Evolutionary conservation across 2,329 filamentous ascomycete genomes (phyloP).

Genomic region (Sporothrix protearum): DNA sequence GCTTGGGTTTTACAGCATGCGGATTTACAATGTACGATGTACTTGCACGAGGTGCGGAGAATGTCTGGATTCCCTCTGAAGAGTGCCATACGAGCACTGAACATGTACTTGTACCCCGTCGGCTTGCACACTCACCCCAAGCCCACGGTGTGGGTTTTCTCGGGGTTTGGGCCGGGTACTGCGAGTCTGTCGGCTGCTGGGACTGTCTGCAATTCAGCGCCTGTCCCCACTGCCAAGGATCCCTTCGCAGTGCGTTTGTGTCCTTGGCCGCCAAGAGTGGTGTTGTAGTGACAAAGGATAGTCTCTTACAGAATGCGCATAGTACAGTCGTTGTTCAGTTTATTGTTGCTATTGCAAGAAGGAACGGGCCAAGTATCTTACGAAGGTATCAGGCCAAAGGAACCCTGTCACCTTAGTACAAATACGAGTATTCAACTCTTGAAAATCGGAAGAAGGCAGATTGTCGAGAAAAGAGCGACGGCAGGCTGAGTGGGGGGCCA

Average conservation of each 20-base stretch:
- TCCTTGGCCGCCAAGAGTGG: background rate
- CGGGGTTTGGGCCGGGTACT: constrained; percentile 21
- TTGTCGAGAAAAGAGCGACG: background rate
- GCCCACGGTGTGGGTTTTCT: constrained; percentile 25
- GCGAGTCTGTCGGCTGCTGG: background rate
- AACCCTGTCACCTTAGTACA: too few species aligned
- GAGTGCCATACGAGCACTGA: background rate
- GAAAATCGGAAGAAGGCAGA: background rate
- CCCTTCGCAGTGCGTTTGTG: background rate
- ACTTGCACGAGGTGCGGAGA: constrained; percentile 26
- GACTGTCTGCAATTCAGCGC: background rate
- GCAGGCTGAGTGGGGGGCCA: background rate
- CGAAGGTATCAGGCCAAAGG: too few species aligned
- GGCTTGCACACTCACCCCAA: constrained; percentile 11
- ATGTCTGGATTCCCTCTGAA: constrained; percentile 22
- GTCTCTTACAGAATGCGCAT: too few species aligned
- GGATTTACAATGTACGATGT: background rate
- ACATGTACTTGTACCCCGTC: background rate
- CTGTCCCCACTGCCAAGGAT: background rate
- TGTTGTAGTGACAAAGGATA: background rate
- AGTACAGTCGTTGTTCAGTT: background rate
- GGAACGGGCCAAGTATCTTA: background rate
- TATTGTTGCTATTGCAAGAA: background rate
- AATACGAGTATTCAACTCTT: too few species aligned
- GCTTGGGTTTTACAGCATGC: constrained; percentile 11